Conservation (phyloP, 305 asterid genomes). For the Solanum hybrid region DNA sequence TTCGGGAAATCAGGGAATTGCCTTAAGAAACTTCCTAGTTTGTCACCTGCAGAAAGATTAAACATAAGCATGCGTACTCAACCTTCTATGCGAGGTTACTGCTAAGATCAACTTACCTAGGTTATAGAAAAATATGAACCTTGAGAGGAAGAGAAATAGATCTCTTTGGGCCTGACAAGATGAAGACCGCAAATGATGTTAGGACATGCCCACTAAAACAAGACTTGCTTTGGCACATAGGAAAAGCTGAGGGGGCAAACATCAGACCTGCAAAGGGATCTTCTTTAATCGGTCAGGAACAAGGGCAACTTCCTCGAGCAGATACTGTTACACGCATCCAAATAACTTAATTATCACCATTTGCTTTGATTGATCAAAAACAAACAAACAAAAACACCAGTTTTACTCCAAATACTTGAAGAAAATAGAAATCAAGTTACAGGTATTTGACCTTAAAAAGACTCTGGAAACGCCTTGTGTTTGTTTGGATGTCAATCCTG, state of each 20-base stretch:
- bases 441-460: slow-evolving; percentile 53
- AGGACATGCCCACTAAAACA: not conserved
- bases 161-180: slow-evolving; percentile 66
- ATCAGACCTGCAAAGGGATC: slow-evolving; percentile 72
- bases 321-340: slow-evolving; percentile 40
- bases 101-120: slow-evolving; percentile 39
- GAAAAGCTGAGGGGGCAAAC: not conserved
- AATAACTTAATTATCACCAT: slow-evolving; percentile 8
- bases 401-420: not conserved
- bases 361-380: not conserved
- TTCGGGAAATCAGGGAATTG: slow-evolving; percentile 79
- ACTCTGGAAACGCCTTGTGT: slow-evolving; percentile 76
- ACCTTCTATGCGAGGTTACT: not conserved
- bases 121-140: slow-evolving; percentile 64
- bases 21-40: slow-evolving; percentile 61
- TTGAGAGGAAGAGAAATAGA: slow-evolving; percentile 73
- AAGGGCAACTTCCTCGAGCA: slow-evolving; percentile 78
- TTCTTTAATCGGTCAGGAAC: slow-evolving; percentile 54
- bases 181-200: not conserved
- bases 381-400: not conserved
- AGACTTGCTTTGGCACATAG: not conserved
- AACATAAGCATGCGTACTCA: slow-evolving; percentile 2
- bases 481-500: slow-evolving; percentile 95
- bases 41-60: slow-evolving; percentile 44
- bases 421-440: not conserved